Evolutionary conservation across 371 early-diverging fungal species (phyloP), one percentile per base, ranked within the genome.

Genomic region (Umbelopsis sp.): DNA sequence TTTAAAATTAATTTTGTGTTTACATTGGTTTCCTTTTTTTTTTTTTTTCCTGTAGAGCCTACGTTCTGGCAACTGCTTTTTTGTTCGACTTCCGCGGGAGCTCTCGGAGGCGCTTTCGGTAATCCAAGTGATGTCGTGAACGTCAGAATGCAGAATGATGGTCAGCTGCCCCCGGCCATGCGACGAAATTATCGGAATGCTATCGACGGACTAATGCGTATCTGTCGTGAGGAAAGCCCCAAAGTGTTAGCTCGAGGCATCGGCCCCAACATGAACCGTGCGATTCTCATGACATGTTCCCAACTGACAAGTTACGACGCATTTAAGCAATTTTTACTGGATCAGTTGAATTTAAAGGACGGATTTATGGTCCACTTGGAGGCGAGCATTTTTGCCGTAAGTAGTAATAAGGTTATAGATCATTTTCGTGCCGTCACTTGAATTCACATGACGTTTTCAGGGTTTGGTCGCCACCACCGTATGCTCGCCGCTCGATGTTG

Each of bases 81-180:
- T 48, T 82, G 88, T 35, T 90, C 87, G 1, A 78, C 88, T 1
- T 71, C 82, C 10, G 92, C 91, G 32, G 93, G 93, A 29, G 79
- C 83, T 0, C 77, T 88, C 11, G 92, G 90, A 29, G 93, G 92
- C 10, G 78, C 87, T 3, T 85, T 85, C 69, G 92, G 91, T 1
- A 89, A 91, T 63, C 93, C 93, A 1, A 90, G 89, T 16, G 94
- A 93, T 73, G 85, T 92, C 8, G 89, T 88, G 12, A 91, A 92
- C 67, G 87, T 92, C 57, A 79, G 91, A 7, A 83, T 91, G 89
- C 92, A 92, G 70, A 89, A 89, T 75, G 91, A 91, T 75, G 91
- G 92, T 0, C 79, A 88, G 62, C 72, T 92, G 53, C 91, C 91
- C 0, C 70, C 74, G 16, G 80, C 74, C 35, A 72, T 84, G 66